Conservation (phyloP, 2,329 filamentous ascomycete species). For the Aspergillus eucalypticola region DNA sequence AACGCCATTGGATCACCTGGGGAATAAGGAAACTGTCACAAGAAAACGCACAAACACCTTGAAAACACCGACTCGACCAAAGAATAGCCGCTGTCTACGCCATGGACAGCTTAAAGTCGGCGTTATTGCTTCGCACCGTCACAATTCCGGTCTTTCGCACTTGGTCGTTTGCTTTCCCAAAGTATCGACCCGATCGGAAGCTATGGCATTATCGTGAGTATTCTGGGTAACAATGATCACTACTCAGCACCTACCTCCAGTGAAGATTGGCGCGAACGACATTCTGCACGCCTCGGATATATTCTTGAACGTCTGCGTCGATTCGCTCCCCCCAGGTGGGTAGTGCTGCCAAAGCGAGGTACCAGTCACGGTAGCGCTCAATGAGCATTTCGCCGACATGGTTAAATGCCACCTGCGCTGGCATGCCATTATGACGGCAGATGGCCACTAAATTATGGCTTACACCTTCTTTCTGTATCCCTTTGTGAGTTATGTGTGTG, state of each 20-base stretch:
- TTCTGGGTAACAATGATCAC: neutral
- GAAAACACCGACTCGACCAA: neutral
- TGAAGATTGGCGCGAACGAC: constrained; percentile 26
- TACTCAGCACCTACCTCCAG: constrained; percentile 24
- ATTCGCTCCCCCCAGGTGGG: constrained; percentile 26
- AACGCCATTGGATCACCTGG: neutral
- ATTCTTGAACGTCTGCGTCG: constrained; percentile 26
- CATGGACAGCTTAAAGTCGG: constrained; percentile 10
- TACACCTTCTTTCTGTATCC: constrained; percentile 21
- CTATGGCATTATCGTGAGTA: constrained; percentile 5
- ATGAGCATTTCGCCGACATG: constrained; percentile 21
- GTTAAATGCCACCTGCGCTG: constrained; percentile 28
- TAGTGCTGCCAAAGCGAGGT: constrained; percentile 23
- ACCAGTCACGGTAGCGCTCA: constrained; percentile 26
- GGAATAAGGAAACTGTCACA: neutral
- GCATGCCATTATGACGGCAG: constrained; percentile 18
- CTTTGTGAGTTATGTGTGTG: neutral
- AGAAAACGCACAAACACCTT: neutral
- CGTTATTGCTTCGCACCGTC: constrained; percentile 10
- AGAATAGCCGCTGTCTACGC: neutral
- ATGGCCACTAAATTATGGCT: constrained; percentile 25
- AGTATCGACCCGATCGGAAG: constrained; percentile 25
- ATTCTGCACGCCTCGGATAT: constrained; percentile 25
- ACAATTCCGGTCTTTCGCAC: constrained; percentile 16
- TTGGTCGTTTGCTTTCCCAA: constrained; percentile 19